phyloP scores from a whole-genome alignment of 306 rosid genomes.

The Castanospermum australe region DNA sequence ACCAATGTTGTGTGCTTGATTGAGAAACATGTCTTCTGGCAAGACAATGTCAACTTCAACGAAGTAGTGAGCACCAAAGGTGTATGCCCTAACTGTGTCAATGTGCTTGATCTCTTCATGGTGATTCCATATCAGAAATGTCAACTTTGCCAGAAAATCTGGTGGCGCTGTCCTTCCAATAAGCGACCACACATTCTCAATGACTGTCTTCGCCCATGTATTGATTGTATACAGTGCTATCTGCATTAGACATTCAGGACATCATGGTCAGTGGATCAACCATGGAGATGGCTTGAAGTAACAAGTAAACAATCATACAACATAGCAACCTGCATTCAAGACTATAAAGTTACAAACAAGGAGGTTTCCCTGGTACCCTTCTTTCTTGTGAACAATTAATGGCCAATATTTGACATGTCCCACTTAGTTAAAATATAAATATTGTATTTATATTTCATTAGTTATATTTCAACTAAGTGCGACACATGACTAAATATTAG shows the following conservation, averaged over 20 bases:
- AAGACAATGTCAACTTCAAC: conserved; percentile 67
- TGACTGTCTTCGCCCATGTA: conserved; percentile 62
- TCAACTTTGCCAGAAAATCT: conserved; percentile 52
- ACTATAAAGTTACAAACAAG: not conserved
- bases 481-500: no score
- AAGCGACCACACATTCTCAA: conserved; percentile 56
- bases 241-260: conserved; percentile 32
- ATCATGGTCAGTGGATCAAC: not conserved
- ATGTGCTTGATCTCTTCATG: conserved; percentile 55
- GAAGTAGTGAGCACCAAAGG: conserved; percentile 58
- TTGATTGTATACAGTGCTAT: conserved; percentile 61
- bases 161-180: conserved; percentile 69
- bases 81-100: conserved; percentile 70
- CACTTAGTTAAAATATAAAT: no score
- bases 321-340: not conserved
- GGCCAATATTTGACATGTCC: no score
- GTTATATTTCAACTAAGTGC: no score
- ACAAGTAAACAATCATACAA: not conserved
- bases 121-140: conserved; percentile 66
- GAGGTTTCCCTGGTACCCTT: no score
- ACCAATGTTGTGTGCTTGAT: conserved; percentile 59
- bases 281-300: not conserved
- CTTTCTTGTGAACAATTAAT: no score
- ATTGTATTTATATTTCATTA: no score
- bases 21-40: conserved; percentile 51